Base-by-base conservation (phyloP, 352 stramenopile genomes). In the Pythium coloratum region DNA sequence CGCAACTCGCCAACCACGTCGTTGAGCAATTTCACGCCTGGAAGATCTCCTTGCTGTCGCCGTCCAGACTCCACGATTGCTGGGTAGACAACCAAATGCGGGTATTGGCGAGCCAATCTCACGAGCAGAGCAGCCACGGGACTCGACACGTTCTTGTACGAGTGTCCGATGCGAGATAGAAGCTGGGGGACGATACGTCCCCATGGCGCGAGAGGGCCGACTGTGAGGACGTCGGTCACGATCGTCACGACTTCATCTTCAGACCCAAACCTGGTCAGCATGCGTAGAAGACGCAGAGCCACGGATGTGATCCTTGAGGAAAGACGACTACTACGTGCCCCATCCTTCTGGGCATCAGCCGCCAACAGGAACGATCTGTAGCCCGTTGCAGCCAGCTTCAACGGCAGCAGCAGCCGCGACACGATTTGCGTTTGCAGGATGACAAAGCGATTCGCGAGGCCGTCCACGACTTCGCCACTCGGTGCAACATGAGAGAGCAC, bases 11-110 rank as follows among this genome's bases (percentile, higher is more conserved):
- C 36, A 3, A 89, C 69, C 7, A 93, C 70, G 18, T 70, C 69
- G 57, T 64, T 61, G 73, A 87, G 76, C 6, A 67, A 26, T 53
- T 62, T 65, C 32, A 60, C 49, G 12, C 42, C 64, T 7, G 68
- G 20, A 40, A 40, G 34, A 6, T 58, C 47, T 5, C 33, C 55
- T 47, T 76, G 40, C 20, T 67, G n/a, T 24, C 4, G 20, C 40
- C 69, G 30, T 0, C 47, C 69, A 8, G 79, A 78, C 55, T 93
- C 81, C 24, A 92, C 87, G 5, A 95, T 72, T 18, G 77, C 81
- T 14, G 86, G 86, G 69, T 93, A 96, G 18, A 92, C 84, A 36
- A 96, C 76, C 8, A 85, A 51, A 55, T 92, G 76, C 2, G 87
- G 83, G 6, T 71, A 88, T 30, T 86, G 70, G 18, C 70, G 75